Base-by-base conservation (phyloP, 2,329 filamentous ascomycete species). In the Plenodomus tracheiphilus region DNA sequence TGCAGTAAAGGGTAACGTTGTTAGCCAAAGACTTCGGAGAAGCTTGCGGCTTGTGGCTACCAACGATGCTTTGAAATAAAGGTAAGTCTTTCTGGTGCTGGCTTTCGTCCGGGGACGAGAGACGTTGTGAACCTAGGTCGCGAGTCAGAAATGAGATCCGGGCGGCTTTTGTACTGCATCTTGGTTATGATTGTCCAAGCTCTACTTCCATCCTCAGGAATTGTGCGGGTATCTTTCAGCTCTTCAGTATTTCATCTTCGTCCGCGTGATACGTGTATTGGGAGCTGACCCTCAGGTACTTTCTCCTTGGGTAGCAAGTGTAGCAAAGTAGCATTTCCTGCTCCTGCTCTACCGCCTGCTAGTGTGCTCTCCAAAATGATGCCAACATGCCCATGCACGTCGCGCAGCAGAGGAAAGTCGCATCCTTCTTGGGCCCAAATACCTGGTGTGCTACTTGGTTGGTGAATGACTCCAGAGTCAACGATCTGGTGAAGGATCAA, bases 401-500 rank as follows among this genome's bases (percentile, higher is more conserved):
- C 28, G 11, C 28, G 28, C 28, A 32, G 28, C 15, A 32, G 8
- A 32, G 18, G 43, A 18, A 49, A 41, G 20, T 28, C 16, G 16
- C 38, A 39, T 11, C 34, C 11, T 17, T 21, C 35, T 3, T 37
- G 36, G 18, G n/a, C 15, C 8, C 44, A 52, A 13, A 64, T 36
- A 2, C 54, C 57, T 6, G 55, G 44, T 19, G 36, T 25, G 10
- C 19, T 7, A 9, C 16, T 11, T 2, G 6, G 11, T 7, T 8
- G 1, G 10, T 52, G 34, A 1, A 21, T 17, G 8, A 17, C 42
- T 1, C 17, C 21, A 9, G 28, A 10, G 16, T 45, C 39, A 6
- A 25, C 38, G n/a, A 64, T 21, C n/a, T 53, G 40, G 20, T 68
- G 58, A 18, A 68, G 16, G 11, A 71, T 60, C 9, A 70, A 20